phyloP scores from a whole-genome alignment of 2,329 filamentous ascomycete genomes.

The Clarireedia paspali region DNA sequence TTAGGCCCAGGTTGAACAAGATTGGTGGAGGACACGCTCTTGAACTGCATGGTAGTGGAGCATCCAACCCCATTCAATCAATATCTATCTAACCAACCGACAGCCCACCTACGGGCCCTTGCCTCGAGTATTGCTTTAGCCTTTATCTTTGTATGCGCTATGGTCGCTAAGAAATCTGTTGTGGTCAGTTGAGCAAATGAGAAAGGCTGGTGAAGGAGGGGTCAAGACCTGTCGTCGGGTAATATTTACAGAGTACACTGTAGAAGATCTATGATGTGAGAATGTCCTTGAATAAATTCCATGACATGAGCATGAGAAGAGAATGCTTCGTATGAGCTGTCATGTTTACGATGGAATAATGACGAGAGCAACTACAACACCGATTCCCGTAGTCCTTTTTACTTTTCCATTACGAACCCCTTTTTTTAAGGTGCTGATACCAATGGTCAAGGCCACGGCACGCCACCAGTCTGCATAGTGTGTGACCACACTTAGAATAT shows the following conservation, averaged over 20 bases:
- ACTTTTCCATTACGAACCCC: not conserved
- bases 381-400: not conserved
- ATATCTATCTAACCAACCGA: too few species aligned
- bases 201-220: too few species aligned
- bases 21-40: not conserved
- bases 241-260: too few species aligned
- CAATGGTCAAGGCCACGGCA: not conserved
- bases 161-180: too few species aligned
- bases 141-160: too few species aligned
- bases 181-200: too few species aligned
- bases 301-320: too few species aligned
- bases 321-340: too few species aligned
- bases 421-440: not conserved
- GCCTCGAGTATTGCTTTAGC: not conserved
- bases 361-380: not conserved
- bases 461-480: not conserved
- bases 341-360: not conserved
- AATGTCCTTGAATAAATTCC: too few species aligned
- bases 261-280: too few species aligned
- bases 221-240: too few species aligned
- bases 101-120: not conserved
- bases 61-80: not conserved
- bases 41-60: not conserved
- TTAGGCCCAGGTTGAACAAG: not conserved
- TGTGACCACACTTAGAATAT: not conserved